Evolutionary conservation across 83 land plant genomes (phyloP), one percentile per base, ranked within the genome.

Genomic region (Picea abies): DNA sequence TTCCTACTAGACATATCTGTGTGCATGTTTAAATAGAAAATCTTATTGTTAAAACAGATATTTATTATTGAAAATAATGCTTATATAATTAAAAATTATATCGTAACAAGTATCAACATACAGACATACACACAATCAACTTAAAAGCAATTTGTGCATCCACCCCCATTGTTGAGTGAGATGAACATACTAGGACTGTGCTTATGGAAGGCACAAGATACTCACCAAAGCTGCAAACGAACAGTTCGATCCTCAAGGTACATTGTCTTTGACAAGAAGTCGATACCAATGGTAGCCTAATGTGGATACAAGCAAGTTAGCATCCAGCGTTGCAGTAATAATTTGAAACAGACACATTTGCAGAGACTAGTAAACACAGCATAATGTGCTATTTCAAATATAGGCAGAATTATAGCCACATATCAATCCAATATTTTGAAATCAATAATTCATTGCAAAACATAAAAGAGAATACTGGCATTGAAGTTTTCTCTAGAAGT

Each of bases 241-340:
- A 92, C 94, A 19, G 94, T 92, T 76, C 94, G 89, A 72, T 92
- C 94, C 69, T 92, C 94, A 76, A 92, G 89, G 82, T 92, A 92
- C 94, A 92, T 92, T 37, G 94, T 92, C 86, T 92, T 92, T 56
- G 94, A 92, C 25, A 92, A 86, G 68, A 92, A 92, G 85, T 92
- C 94, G 41, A 92, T 92, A 66, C 94, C 94, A 84, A 92, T 92
- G 2, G 94, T 92, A 64, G 94, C 93, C 94, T 90, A 84, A 4
- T 35, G 26, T 23, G 37, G 11, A 26, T n/a, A 81, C 63, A 73
- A 44, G 56, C 26, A n/a, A 73, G 77, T 73, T 73, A 73, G 77
- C 58, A 44, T 73, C n/a, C 56, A 44, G 12, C 44, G 77, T 39
- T 39, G 11, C 11, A 19, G 56, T 73, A 39, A 19, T 3, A 4